A percentile compares a stretch with the other conserved stretches of the same genome.
phyloP scores from a whole-genome alignment of 2,329 filamentous ascomycete genomes.

The Monilinia laxa region DNA sequence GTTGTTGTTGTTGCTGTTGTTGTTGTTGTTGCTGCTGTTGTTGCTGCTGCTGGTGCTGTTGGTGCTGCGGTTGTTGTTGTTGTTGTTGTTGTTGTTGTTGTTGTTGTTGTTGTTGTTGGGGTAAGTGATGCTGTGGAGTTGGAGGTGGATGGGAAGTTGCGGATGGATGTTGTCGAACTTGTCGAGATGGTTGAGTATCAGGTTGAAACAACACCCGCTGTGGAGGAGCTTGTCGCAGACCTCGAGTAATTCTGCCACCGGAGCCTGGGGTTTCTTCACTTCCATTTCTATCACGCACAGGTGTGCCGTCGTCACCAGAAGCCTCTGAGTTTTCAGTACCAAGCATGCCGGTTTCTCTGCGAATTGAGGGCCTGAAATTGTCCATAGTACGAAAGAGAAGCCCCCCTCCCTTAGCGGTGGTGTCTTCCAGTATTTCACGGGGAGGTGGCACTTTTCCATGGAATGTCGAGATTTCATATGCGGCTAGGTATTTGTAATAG shows the following conservation, averaged over 20 bases:
- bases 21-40: constrained; percentile 26
- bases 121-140: constrained; percentile 33
- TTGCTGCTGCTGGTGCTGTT: constrained; percentile 5
- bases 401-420: constrained; percentile 73
- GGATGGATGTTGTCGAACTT: constrained; percentile 60
- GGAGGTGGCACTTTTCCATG: constrained; percentile 81
- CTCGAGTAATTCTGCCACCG: constrained; percentile 59
- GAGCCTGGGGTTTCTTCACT: constrained; percentile 53
- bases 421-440: constrained; percentile 80
- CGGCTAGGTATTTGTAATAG: constrained; percentile 86
- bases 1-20: constrained; percentile 23
- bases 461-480: constrained; percentile 78
- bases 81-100: not conserved
- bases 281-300: constrained; percentile 51
- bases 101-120: constrained; percentile 15
- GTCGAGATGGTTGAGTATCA: constrained; percentile 65
- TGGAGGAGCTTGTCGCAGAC: constrained; percentile 77
- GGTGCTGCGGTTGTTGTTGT: constrained; percentile 28
- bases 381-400: constrained; percentile 77
- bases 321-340: constrained; percentile 58
- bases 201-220: constrained; percentile 84
- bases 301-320: constrained; percentile 60
- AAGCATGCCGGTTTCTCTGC: constrained; percentile 45
- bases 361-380: constrained; percentile 60
- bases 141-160: constrained; percentile 42